These are phyloP conservation scores for Phaffomyces antillensis DNA, from an alignment of 805 yeast species.

Conservation along the genomic window DNA sequence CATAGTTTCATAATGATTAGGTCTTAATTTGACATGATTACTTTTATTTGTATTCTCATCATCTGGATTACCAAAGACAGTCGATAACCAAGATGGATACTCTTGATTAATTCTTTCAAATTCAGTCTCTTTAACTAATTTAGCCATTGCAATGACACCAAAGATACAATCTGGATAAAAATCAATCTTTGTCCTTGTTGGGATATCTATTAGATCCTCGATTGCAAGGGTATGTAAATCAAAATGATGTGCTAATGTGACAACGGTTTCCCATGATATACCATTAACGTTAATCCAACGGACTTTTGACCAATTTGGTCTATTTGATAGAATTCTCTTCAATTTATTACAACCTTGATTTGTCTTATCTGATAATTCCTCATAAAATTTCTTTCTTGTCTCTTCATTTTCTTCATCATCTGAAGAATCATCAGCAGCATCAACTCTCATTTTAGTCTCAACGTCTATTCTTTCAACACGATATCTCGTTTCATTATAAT, in stretches of 20 bases:
- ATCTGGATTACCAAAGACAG: not conserved
- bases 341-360: slow-evolving; percentile 21
- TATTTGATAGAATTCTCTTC: slow-evolving; percentile 22
- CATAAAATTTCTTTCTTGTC: slow-evolving; percentile 2
- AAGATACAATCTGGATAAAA: slow-evolving; percentile 45
- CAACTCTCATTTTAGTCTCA: slow-evolving; percentile 3
- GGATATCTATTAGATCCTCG: slow-evolving; percentile 58
- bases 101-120: not conserved
- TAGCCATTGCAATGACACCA: slow-evolving; percentile 46
- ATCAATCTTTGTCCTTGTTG: slow-evolving; percentile 53
- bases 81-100: slow-evolving; percentile 2
- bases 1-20: not conserved
- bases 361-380: slow-evolving; percentile 3
- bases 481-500: slow-evolving; percentile 38
- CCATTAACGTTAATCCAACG: slow-evolving; percentile 56
- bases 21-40: no score
- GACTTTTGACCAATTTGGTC: slow-evolving; percentile 44
- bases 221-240: slow-evolving; percentile 47
- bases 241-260: slow-evolving; percentile 36
- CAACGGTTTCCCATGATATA: slow-evolving; percentile 53
- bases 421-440: not conserved
- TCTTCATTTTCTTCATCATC: slow-evolving; percentile 1
- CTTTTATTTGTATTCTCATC: not conserved
- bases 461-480: slow-evolving; percentile 38
- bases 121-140: slow-evolving; percentile 27